Conservation (phyloP, 1,284 basidiomycete species). For the Omphalotus olearius region DNA sequence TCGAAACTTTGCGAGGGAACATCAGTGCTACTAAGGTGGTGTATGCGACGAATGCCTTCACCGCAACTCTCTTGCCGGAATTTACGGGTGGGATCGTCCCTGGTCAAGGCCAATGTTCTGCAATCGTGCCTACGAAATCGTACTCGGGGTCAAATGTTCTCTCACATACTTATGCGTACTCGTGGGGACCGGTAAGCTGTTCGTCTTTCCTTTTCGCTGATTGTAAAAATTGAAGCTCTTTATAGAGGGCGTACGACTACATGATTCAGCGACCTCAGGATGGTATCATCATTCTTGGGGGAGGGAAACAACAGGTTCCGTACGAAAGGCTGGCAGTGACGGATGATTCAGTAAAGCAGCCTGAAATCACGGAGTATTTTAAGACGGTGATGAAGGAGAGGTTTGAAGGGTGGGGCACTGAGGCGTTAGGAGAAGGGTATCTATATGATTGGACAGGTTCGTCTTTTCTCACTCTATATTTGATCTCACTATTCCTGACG, state of each 20-base stretch:
- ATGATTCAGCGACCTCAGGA: constrained; percentile 7
- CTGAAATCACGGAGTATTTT: constrained; percentile 3
- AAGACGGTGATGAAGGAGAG: constrained; percentile 3
- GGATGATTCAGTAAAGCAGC: constrained; percentile 1
- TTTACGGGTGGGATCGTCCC: constrained; percentile 13
- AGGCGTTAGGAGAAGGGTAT: constrained; percentile 1
- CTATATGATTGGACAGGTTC: constrained; percentile 10
- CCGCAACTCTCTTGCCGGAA: constrained; percentile 20
- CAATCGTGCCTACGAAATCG: constrained; percentile 6
- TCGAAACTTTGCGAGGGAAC: constrained; percentile 22
- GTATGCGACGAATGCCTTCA: constrained; percentile 35
- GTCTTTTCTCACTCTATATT: background rate
- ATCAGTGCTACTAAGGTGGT: constrained; percentile 26
- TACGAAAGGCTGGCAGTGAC: background rate
- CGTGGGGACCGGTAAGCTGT: background rate
- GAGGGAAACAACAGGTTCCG: constrained; percentile 3
- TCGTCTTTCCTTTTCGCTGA: background rate
- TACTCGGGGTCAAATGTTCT: constrained; percentile 2
- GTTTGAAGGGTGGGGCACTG: constrained; percentile 1
- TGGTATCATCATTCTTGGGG: constrained; percentile 11
- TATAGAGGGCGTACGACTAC: constrained; percentile 7
- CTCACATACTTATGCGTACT: background rate
- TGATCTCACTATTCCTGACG: background rate
- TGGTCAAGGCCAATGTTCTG: constrained; percentile 6
- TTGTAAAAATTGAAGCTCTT: background rate